Conservation (phyloP, 148 eudicot genomes). For the Beta vulgaris region DNA sequence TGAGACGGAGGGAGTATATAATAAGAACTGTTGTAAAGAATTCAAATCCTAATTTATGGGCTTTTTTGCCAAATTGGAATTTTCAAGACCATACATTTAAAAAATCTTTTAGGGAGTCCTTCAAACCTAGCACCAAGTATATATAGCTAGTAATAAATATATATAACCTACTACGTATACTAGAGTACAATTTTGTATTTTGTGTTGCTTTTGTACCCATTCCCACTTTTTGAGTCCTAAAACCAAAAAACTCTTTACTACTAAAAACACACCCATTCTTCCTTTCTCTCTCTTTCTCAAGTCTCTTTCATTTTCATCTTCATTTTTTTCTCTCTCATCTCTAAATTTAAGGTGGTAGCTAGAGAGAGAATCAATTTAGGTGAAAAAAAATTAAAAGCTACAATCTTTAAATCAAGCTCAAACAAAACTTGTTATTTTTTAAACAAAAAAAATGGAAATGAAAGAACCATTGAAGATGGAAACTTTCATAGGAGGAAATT, state of each 20-base stretch:
- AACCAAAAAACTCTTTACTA: neutral
- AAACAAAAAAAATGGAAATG: constrained; percentile 20
- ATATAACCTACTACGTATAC: neutral
- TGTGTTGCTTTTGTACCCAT: neutral
- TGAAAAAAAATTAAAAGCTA: constrained; percentile 10
- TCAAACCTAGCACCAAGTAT: constrained; percentile 1
- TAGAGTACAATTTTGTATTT: neutral
- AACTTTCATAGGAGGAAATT: constrained; percentile 16
- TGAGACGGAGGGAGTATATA: too few relatives aligned
- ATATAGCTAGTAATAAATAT: neutral
- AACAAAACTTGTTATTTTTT: neutral
- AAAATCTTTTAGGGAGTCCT: neutral
- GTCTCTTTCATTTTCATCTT: constrained; percentile 15
- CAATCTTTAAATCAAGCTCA: neutral
- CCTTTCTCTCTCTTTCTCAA: constrained; percentile 10
- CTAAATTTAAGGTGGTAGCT: constrained; percentile 18
- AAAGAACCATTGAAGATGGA: constrained; percentile 23
- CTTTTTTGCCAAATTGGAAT: neutral
- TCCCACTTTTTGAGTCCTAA: neutral
- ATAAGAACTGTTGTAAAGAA: neutral
- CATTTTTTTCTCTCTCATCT: constrained; percentile 4
- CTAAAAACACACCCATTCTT: neutral
- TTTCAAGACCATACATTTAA: neutral
- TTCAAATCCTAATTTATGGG: neutral
- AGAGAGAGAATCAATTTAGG: constrained; percentile 14